Evolutionary conservation across 2,329 filamentous ascomycete genomes (phyloP).

Genomic region (Beauveria varroae): DNA sequence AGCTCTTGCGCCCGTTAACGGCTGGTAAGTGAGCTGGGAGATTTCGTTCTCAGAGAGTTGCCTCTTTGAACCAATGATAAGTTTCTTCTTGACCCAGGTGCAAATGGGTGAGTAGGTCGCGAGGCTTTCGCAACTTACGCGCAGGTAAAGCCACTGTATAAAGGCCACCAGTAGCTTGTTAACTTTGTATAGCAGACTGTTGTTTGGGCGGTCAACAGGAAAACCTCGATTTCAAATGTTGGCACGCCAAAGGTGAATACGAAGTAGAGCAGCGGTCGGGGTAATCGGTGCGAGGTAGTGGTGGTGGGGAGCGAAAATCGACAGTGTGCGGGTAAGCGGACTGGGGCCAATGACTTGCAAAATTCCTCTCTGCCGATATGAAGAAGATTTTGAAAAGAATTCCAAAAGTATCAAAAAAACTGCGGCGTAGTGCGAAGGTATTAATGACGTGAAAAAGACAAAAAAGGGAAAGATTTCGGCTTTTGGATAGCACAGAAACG

Average conservation of each 20-base stretch:
- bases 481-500: not conserved
- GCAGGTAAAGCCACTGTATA: not conserved
- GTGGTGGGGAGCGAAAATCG: slow-evolving; percentile 12
- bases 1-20: not conserved
- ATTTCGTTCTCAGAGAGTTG: not conserved
- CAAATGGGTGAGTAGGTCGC: not conserved
- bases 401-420: not conserved
- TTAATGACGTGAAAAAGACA: not conserved
- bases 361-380: not conserved
- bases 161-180: not conserved
- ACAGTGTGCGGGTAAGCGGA: slow-evolving; percentile 8
- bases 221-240: not conserved
- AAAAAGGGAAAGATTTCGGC: not conserved
- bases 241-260: not conserved
- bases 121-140: not conserved
- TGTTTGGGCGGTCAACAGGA: not conserved
- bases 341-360: not conserved
- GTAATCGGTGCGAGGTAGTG: not conserved
- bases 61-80: not conserved
- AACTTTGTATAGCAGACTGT: not conserved
- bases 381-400: not conserved
- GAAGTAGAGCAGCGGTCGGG: not conserved
- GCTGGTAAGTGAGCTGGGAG: not conserved
- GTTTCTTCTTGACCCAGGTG: not conserved
- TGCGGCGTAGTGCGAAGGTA: not conserved